These are phyloP conservation scores for Solanum rostratum DNA, from an alignment of 257 asterid genomes.

Conservation along the genomic window DNA sequence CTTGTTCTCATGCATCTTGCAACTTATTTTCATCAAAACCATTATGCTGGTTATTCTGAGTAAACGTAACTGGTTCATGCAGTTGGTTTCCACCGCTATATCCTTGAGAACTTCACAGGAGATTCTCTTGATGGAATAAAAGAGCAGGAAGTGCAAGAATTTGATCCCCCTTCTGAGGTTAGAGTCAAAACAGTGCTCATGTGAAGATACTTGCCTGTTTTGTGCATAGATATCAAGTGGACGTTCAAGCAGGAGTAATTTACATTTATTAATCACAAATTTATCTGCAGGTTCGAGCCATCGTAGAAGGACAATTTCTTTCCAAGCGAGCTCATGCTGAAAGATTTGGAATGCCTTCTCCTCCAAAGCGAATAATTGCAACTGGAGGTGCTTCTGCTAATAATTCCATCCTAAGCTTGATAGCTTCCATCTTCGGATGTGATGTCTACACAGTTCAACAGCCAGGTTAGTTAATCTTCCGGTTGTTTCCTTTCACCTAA, in stretches of 20 bases:
- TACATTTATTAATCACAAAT: neutral
- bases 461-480: conserved; percentile 30
- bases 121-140: conserved; percentile 43
- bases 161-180: conserved; percentile 83
- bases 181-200: neutral
- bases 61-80: conserved; percentile 5
- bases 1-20: neutral
- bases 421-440: conserved; percentile 82
- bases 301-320: conserved; percentile 82
- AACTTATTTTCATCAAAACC: neutral
- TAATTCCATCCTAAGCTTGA: conserved; percentile 31
- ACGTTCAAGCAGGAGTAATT: neutral
- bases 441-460: conserved; percentile 65
- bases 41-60: neutral
- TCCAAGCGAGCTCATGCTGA: conserved; percentile 92
- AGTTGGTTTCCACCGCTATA: conserved; percentile 79
- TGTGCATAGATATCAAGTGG: neutral
- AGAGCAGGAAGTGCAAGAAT: conserved; percentile 53
- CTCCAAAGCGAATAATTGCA: conserved; percentile 87
- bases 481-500: neutral
- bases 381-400: conserved; percentile 97
- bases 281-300: conserved; percentile 60
- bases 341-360: conserved; percentile 89
- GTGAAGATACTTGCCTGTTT: neutral
- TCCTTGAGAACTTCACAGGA: conserved; percentile 55